Base-by-base conservation (phyloP, 768 basidiomycete genomes). In the Pholiota conissans region DNA sequence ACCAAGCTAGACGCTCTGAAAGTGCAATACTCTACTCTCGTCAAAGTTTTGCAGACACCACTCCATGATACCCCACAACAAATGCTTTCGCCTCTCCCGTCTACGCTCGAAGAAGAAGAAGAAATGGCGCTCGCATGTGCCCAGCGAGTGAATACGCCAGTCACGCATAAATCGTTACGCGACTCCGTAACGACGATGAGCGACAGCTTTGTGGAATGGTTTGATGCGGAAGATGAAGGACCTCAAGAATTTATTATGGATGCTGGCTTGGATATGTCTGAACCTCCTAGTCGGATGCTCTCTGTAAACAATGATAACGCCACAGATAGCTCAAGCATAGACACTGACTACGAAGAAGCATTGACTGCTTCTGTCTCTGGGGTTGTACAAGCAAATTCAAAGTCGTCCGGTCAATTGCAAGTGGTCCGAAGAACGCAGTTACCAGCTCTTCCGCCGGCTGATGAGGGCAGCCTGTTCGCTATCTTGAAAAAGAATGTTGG, bases 401-500 rank as follows among this genome's bases (percentile, higher is more conserved):
- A 57, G 28, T 63, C 59, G 34, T 57, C 59, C 26, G 56, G 60
- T 30, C 45, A 61, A 26, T 35, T 54, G 35, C 73, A 74, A 49
- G 69, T 85, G 8, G 64, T 72, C 8, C 77, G 84, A 57, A 78
- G 90, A 60, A 83, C 81, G 2, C 74, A 73, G 37, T 73, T 91
- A 48, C 89, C 90, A 16, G 80, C 82, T 18, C 77, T 79, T 5
- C 77, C 83, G 14, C 76, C 82, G 22, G 84, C 81, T 3, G 91
- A 93, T 52, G 90, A 94, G 72, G 90, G 90, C 9, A 92, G 91
- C 66, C 73, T 94, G 32, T 91, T 93, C 64, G 74, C 87, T 1
- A 85, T 94, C 29, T 72, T 95, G 46, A 92, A 92, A 75, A 93
- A 92, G 74, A 94, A 91, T 64, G 87, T 94, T 47, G 92, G 92